Percentiles rank a stretch among this genome's conserved stretches.
These are phyloP conservation scores for Pseudovirgaria hyperparasitica DNA, from an alignment of 2,329 filamentous ascomycete species.

Conservation along the genomic window DNA sequence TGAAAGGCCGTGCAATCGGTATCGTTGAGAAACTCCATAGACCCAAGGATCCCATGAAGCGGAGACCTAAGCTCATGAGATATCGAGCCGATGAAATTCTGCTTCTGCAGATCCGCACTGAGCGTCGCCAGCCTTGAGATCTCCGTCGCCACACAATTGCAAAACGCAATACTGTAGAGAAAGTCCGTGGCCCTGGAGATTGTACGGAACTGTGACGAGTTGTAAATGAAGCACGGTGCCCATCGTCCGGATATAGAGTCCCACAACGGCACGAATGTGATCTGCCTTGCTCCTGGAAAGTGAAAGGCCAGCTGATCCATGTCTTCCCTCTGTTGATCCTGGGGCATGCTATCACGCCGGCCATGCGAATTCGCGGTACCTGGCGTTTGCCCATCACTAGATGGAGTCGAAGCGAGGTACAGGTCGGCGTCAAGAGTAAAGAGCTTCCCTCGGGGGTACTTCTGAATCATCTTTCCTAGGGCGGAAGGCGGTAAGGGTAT, in stretches of 20 bases:
- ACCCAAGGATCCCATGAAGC: slow-evolving; percentile 21
- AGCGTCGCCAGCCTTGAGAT: slow-evolving; percentile 26
- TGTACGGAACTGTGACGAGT: slow-evolving; percentile 16
- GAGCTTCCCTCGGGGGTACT: slow-evolving; percentile 21
- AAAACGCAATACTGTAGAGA: slow-evolving; percentile 27
- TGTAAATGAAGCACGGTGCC: slow-evolving; percentile 33
- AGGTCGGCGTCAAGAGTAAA: slow-evolving; percentile 19
- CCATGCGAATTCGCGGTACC: too few species aligned
- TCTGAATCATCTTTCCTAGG: slow-evolving; percentile 10
- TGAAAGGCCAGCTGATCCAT: slow-evolving; percentile 27
- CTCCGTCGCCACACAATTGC: slow-evolving; percentile 29
- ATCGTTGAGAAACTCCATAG: slow-evolving; percentile 32
- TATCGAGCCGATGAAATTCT: slow-evolving; percentile 36
- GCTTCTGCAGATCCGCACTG: slow-evolving; percentile 33
- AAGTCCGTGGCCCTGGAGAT: slow-evolving; percentile 27
- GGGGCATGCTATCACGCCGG: slow-evolving; percentile 4
- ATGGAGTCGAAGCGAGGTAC: too few species aligned
- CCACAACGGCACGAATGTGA: slow-evolving; percentile 40
- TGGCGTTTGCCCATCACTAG: too few species aligned
- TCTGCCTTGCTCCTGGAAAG: slow-evolving; percentile 34
- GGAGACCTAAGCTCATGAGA: slow-evolving; percentile 37
- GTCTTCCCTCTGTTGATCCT: too few species aligned
- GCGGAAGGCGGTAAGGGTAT: slow-evolving; percentile 10
- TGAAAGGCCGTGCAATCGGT: slow-evolving; percentile 29
- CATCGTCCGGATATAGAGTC: slow-evolving; percentile 35